Conservation (phyloP, 2,329 filamentous ascomycete species). For the Sporothrix schenckii region DNA sequence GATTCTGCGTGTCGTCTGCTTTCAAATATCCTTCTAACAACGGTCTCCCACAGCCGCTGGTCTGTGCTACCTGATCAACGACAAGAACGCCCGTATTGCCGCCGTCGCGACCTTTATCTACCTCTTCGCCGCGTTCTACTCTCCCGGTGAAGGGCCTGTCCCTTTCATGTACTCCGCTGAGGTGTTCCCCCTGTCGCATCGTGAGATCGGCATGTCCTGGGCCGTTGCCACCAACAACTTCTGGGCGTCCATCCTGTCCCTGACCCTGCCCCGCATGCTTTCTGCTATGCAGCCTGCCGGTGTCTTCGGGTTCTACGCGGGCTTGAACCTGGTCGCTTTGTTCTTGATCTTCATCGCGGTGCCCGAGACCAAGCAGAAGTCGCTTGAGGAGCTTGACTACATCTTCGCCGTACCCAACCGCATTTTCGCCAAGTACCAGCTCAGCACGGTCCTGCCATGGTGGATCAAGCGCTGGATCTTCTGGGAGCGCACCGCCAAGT, state of each 20-base stretch:
- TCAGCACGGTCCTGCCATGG: constrained; percentile 41
- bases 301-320: constrained; percentile 59
- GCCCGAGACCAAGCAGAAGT: constrained; percentile 63
- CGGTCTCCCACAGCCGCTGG: constrained; percentile 21
- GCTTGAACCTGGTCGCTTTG: constrained; percentile 60
- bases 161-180: constrained; percentile 71
- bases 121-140: constrained; percentile 42
- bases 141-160: constrained; percentile 63
- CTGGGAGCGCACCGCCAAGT: constrained; percentile 22
- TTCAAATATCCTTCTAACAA: neutral
- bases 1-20: no score
- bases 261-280: constrained; percentile 48
- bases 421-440: constrained; percentile 27
- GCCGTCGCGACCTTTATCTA: constrained; percentile 56
- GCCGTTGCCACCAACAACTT: constrained; percentile 34
- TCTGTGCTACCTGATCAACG: constrained; percentile 30
- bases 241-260: constrained; percentile 39
- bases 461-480: constrained; percentile 32
- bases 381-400: constrained; percentile 62
- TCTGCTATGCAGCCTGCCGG: constrained; percentile 41
- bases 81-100: constrained; percentile 42
- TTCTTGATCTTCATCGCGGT: constrained; percentile 60
- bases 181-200: constrained; percentile 70
- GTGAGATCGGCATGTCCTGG: constrained; percentile 65
- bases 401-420: constrained; percentile 63